Evolutionary conservation across 2,329 filamentous ascomycete genomes (phyloP), one percentile per base, ranked within the genome.

Genomic region (Phaeosphaeriaceae sp.): DNA sequence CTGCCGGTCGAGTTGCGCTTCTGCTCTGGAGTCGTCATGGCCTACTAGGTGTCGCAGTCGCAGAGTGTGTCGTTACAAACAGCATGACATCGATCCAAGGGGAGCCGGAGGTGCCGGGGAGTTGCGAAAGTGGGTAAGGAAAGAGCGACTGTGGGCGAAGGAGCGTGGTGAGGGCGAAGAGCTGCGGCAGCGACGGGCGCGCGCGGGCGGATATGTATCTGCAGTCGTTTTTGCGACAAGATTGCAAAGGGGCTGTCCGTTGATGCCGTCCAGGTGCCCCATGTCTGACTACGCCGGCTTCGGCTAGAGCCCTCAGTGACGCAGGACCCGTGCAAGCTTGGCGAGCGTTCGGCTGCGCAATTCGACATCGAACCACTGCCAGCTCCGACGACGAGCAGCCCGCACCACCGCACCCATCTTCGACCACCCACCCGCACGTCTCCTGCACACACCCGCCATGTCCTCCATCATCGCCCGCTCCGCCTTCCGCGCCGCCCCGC

Each of bases 401-500:
- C 44, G 25, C 58, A 52, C 50, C 50, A 47, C 52, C 19, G 17
- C 25, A 48, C 60, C 54, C 52, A 60, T 42, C 57, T 53, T 59
- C 58, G 17, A 13, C 61, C 58, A 60, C 57, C 25, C 64, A 60
- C 62, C 55, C 57, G 58, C 60, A 53, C 60, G 41, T 44, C 48
- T 51, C 40, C 54, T 53, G 48, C 68, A 69, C 69, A 64, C 51
- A 65, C 20, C 45, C 74, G 75, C 59, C 58, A 83, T 83, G 80
- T 81, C 80, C 58, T 78, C 80, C 62, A 78, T 83, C 64, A 61
- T 73, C 60, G 75, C 79, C 66, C 78, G 81, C 69, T 70, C 78
- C 58, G 81, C 80, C 66, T 78, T 82, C 72, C 77, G 79, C 63
- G 80, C 81, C 56, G 71, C 80, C 58, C 81, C 78, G 64, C 75